Base-by-base conservation (phyloP, 129 eudicot species). In the Centella asiatica region DNA sequence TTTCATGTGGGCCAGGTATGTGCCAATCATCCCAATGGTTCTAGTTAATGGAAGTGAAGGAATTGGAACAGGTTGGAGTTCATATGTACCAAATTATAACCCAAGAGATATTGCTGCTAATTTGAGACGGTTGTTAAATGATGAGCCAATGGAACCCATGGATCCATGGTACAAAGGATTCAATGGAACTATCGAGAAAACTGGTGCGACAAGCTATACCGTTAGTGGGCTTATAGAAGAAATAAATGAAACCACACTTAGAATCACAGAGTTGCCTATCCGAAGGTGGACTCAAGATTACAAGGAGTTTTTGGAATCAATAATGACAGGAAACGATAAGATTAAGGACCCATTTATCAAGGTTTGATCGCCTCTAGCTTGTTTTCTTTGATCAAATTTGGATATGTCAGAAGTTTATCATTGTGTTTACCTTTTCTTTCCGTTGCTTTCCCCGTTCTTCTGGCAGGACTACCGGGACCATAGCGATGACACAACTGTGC, bases 1-100 rank as follows among this genome's bases (percentile, higher is more conserved):
- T 66, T 23, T 60, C 11, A 37, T 74, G 22, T 60, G 3, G 51
- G 28, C 18, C 65, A 90, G 97, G 98, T 92, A 75, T 65, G 68
- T 87, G 42, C 98, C 98, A 2, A 69, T 84, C 28, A 84, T 92
- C 61, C 98, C 98, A 18, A 73, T 74, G 74, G 98, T 84, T 65
- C 65, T 92, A 25, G 95, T 92, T 5, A 92, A 92, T 78, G 96
- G 98, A 48, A 84, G 96, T 74, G 96, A 92, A 84, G 98, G 96
- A 57, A 87, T 92, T 29, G 98, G 98, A 46, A 92, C 98, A 3
- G 98, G 98, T 9, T 92, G 98, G 98, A 92, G 98, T 65, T 54
- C 98, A 4, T 92, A 68, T 59, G 59, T 87, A 22, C 98, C 98
- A 6, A 92, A 92, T 69, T 92, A 84, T 57, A 87, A 87, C 57